These are phyloP conservation scores for Aphanomyces euteiches DNA, from an alignment of 352 stramenopile species.

Conservation along the genomic window DNA sequence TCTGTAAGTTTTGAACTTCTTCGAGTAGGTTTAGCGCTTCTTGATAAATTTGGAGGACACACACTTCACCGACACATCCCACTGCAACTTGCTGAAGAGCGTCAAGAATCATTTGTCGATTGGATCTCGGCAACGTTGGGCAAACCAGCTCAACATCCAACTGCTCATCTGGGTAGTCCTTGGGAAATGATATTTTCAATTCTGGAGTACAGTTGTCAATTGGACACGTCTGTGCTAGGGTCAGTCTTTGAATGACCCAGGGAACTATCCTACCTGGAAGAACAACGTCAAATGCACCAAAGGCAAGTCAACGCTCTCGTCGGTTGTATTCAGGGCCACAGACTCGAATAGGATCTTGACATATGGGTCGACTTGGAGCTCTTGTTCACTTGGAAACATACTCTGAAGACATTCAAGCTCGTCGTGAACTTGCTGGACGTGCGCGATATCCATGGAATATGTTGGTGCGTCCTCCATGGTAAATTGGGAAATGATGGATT, in stretches of 20 bases:
- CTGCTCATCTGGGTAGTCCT: conserved; percentile 38
- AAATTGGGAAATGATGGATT: not conserved
- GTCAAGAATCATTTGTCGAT: conserved; percentile 43
- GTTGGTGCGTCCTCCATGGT: not conserved
- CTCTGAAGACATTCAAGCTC: conserved; percentile 74
- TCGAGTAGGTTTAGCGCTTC: conserved; percentile 52
- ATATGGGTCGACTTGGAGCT: conserved; percentile 44
- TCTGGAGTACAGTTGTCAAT: conserved; percentile 35
- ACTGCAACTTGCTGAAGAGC: conserved; percentile 39
- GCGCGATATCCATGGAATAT: conserved; percentile 7
- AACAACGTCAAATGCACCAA: conserved; percentile 40
- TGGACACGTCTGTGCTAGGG: not conserved
- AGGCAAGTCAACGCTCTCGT: not conserved
- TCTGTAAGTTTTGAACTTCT: conserved; percentile 28
- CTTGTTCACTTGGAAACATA: conserved; percentile 54
- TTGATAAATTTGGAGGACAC: conserved; percentile 61
- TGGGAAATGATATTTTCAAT: conserved; percentile 49
- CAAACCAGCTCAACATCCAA: conserved; percentile 51
- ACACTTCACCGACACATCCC: conserved; percentile 42
- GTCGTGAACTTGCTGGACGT: conserved; percentile 45
- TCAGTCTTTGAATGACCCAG: too few relatives aligned
- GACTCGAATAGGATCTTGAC: conserved; percentile 36
- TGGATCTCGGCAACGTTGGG: conserved; percentile 40
- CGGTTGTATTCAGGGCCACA: conserved; percentile 1
- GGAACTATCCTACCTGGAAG: conserved; percentile 37